phyloP scores from a whole-genome alignment of 495 filamentous ascomycete species.

The Acidiella bohemica region DNA sequence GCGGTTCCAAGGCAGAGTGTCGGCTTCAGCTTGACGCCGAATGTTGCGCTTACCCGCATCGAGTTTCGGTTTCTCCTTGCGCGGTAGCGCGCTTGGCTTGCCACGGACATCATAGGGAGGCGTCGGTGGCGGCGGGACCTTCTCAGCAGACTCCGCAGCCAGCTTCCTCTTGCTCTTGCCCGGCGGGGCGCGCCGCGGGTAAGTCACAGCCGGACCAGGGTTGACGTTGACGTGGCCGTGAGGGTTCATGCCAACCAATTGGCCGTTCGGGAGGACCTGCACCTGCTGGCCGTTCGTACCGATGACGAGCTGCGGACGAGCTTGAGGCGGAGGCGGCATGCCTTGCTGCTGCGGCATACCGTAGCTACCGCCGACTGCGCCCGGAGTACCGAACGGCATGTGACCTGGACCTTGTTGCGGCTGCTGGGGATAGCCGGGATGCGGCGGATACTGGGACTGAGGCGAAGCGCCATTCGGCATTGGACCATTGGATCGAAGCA shows the following conservation, averaged over 20 bases:
- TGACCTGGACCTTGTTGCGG: too few relatives aligned
- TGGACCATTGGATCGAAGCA: neutral
- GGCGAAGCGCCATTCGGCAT: neutral
- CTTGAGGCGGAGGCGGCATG: neutral
- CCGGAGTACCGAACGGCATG: neutral
- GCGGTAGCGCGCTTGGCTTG: constrained; percentile 1
- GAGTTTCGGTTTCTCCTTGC: neutral
- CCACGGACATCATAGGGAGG: constrained; percentile 6
- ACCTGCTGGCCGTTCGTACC: neutral
- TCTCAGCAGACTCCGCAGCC: neutral
- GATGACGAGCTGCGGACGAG: neutral
- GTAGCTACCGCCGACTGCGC: neutral
- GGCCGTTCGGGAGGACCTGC: neutral
- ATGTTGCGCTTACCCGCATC: constrained; percentile 3
- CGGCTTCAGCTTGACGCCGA: constrained; percentile 7
- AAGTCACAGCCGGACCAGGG: neutral
- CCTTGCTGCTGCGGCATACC: neutral
- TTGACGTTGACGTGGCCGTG: neutral
- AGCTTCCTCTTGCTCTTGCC: neutral
- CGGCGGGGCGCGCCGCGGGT: neutral
- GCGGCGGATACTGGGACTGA: constrained; percentile 1
- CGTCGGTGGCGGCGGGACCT: neutral
- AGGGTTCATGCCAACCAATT: neutral
- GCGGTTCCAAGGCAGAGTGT: constrained; percentile 17
- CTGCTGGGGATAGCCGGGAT: too few relatives aligned